phyloP scores from a whole-genome alignment of 2,329 filamentous ascomycete genomes.

The Stylonectria norvegica region DNA sequence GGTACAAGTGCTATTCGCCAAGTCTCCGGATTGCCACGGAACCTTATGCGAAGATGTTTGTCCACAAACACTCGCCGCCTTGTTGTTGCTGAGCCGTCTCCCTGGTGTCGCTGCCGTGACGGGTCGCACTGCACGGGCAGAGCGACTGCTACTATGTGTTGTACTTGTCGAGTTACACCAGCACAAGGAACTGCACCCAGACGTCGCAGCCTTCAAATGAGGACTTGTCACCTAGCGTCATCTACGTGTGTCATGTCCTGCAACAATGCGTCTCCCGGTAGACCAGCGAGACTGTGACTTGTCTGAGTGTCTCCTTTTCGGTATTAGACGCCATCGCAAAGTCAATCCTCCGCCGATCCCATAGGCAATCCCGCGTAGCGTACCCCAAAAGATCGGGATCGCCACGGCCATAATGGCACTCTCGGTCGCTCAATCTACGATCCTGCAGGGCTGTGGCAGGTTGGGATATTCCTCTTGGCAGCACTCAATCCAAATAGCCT shows the following conservation, averaged over 20 bases:
- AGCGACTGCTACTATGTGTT: conserved; percentile 6
- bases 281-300: too few relatives aligned
- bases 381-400: too few relatives aligned
- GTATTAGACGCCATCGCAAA: too few relatives aligned
- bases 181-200: conserved; percentile 2
- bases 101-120: conserved; percentile 3
- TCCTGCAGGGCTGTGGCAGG: conserved; percentile 14
- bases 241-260: too few relatives aligned
- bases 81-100: background rate
- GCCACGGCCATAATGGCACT: background rate
- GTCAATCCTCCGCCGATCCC: too few relatives aligned
- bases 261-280: too few relatives aligned
- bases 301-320: too few relatives aligned
- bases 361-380: too few relatives aligned
- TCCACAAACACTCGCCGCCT: conserved; percentile 1
- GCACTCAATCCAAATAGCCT: conserved; percentile 1
- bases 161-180: conserved; percentile 5
- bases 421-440: conserved; percentile 14
- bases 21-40: background rate
- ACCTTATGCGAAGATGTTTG: background rate
- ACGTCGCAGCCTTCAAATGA: too few relatives aligned
- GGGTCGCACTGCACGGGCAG: background rate
- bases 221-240: too few relatives aligned
- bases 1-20: background rate
- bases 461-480: conserved; percentile 20